A percentile compares a stretch with the other conserved stretches of the same genome.
Conservation (phyloP, 1,284 basidiomycete genomes). For the Rhodotorula sp. region DNA sequence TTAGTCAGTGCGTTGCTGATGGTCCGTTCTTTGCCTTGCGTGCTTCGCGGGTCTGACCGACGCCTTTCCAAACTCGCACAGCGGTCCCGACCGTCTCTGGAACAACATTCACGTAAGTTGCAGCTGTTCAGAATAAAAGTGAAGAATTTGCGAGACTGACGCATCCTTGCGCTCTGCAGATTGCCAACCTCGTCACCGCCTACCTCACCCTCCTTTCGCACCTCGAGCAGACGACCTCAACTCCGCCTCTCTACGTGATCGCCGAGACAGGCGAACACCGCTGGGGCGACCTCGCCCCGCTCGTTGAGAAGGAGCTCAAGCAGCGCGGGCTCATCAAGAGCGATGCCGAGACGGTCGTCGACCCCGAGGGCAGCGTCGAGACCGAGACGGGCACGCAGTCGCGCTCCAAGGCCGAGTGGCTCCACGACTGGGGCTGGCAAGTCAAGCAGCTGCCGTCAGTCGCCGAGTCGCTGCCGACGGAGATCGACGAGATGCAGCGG, state of each 20-base stretch:
- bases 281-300: conserved; percentile 2
- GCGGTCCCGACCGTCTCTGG: conserved; percentile 17
- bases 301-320: conserved; percentile 1
- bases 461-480: conserved; percentile 1
- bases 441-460: background rate
- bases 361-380: background rate
- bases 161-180: background rate
- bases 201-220: conserved; percentile 20
- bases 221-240: conserved; percentile 4
- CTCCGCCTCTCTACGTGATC: conserved; percentile 14
- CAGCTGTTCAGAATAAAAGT: too few species aligned
- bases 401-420: background rate
- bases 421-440: conserved; percentile 18
- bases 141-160: background rate
- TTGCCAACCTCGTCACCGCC: conserved; percentile 16
- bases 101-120: conserved; percentile 31
- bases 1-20: background rate
- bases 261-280: conserved; percentile 17
- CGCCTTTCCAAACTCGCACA: background rate
- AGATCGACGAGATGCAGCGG: conserved; percentile 4
- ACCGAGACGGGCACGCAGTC: conserved; percentile 10
- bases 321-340: background rate
- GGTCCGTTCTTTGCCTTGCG: too few species aligned
- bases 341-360: background rate
- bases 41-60: background rate